phyloP scores from a whole-genome alignment of 169 alveolate genomes.

The Plasmodium blacklocki region DNA sequence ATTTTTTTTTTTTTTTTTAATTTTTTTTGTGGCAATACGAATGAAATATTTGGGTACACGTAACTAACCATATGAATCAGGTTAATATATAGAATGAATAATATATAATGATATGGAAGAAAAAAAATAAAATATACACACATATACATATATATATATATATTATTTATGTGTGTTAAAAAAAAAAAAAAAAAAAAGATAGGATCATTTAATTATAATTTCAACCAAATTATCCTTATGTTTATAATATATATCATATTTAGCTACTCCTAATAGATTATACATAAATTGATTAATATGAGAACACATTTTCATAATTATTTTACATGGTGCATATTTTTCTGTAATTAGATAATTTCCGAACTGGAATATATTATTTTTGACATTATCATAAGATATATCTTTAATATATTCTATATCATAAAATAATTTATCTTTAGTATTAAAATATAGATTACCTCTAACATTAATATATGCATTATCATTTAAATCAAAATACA shows the following conservation, averaged over 20 bases:
- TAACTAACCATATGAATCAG: no score
- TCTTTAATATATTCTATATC: constrained; percentile 47
- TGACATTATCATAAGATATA: constrained; percentile 16
- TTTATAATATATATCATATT: constrained; percentile 11
- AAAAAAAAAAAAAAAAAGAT: constrained; percentile 1
- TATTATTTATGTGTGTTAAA: neutral
- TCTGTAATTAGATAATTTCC: constrained; percentile 23
- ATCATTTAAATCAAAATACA: constrained; percentile 52
- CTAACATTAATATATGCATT: constrained; percentile 49
- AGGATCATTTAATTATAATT: constrained; percentile 39
- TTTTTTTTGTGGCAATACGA: no score
- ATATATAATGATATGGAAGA: no score
- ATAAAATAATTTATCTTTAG: constrained; percentile 47
- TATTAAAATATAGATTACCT: constrained; percentile 44
- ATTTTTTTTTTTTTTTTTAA: no score
- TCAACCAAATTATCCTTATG: constrained; percentile 50
- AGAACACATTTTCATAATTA: constrained; percentile 42
- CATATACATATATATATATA: no score
- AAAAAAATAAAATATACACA: no score
- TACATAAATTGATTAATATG: constrained; percentile 37
- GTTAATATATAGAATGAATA: no score
- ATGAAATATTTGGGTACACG: no score
- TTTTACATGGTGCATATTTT: constrained; percentile 62
- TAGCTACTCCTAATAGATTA: constrained; percentile 9
- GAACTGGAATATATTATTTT: constrained; percentile 15